phyloP scores from a whole-genome alignment of 208 protist genomes.

The Wallacemonas sp. region DNA sequence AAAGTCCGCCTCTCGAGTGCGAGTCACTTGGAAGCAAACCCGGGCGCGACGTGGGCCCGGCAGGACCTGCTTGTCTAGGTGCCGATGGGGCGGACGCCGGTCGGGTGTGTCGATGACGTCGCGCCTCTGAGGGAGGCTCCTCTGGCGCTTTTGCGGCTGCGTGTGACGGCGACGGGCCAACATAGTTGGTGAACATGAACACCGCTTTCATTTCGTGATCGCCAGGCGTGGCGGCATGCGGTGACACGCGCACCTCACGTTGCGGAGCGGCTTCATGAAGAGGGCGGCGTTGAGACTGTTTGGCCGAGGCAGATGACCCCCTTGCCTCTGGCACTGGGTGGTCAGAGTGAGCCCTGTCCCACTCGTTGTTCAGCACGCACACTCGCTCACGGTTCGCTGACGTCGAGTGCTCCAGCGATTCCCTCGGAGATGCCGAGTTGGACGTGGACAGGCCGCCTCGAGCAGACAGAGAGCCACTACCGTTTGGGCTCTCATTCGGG shows the following conservation, averaged over 20 bases:
- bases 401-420: neutral
- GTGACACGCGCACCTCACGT: no score
- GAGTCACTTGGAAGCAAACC: no score
- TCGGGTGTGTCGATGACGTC: neutral
- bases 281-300: no score
- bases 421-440: neutral
- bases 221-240: no score
- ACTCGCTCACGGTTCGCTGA: neutral
- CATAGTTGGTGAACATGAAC: neutral
- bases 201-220: neutral
- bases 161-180: neutral
- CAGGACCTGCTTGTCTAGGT: no score
- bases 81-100: neutral
- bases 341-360: no score
- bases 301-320: no score
- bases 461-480: slow-evolving; percentile 1
- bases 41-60: no score
- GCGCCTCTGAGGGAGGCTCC: neutral
- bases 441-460: slow-evolving; percentile 7
- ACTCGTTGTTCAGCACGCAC: no score
- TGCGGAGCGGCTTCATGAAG: no score
- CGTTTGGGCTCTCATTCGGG: neutral
- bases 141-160: neutral
- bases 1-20: no score
- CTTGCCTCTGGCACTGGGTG: neutral